These are phyloP conservation scores for Paramecium caudatum DNA, from an alignment of 73 alveolate species.

Conservation along the genomic window DNA sequence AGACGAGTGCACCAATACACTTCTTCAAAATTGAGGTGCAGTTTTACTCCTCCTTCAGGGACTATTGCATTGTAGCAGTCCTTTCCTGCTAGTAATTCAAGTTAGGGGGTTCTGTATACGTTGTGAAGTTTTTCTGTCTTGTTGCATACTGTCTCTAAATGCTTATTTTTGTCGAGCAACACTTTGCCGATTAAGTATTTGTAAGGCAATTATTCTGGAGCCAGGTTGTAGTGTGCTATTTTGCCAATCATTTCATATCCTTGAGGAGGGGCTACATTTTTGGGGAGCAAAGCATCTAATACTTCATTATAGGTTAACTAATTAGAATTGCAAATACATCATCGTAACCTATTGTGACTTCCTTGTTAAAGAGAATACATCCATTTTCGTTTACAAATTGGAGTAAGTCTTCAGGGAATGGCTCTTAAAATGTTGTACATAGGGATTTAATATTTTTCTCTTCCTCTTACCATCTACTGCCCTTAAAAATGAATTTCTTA, in stretches of 20 bases:
- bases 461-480: conserved; percentile 24
- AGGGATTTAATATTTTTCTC: neutral
- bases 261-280: conserved; percentile 86
- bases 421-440: neutral
- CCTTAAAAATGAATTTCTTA: neutral
- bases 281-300: conserved; percentile 78
- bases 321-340: neutral
- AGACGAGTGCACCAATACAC: conserved; percentile 99
- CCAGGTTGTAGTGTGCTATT: conserved; percentile 97
- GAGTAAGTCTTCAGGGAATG: too few species aligned
- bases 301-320: conserved; percentile 76
- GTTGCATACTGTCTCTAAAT: conserved; percentile 94
- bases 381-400: too few species aligned
- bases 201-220: conserved; percentile 90
- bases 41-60: conserved; percentile 93
- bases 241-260: conserved; percentile 99
- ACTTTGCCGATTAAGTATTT: conserved; percentile 95
- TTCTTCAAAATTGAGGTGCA: conserved; percentile 93
- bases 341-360: neutral
- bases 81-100: conserved; percentile 99
- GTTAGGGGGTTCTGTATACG: conserved; percentile 95
- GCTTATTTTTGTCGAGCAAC: conserved; percentile 86
- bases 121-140: conserved; percentile 95
- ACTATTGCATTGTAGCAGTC: conserved; percentile 76
- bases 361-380: too few species aligned